Conservation (phyloP, 306 rosid genomes). For the Cucumis cinereus region DNA sequence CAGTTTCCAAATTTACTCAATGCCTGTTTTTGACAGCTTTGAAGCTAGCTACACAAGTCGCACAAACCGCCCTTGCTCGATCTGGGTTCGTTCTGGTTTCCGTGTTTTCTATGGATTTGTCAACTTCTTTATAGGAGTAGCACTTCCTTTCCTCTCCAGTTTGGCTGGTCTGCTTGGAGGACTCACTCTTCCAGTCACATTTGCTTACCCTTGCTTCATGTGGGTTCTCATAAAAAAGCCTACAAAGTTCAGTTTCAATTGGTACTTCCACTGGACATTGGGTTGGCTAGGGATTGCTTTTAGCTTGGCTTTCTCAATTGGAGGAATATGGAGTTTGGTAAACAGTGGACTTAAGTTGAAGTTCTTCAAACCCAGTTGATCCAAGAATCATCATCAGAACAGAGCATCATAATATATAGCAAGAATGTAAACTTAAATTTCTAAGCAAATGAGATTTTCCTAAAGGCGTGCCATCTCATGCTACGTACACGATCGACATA, state of each 20-base stretch:
- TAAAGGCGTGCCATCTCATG: background rate
- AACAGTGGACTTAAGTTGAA: conserved; percentile 83
- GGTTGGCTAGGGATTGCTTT: conserved; percentile 92
- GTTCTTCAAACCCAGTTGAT: conserved; percentile 76
- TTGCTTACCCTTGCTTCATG: conserved; percentile 99
- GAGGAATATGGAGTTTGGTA: conserved; percentile 98
- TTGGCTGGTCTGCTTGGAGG: conserved; percentile 95
- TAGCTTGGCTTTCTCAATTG: conserved; percentile 85
- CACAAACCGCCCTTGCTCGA: conserved; percentile 88
- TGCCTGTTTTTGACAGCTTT: conserved; percentile 97
- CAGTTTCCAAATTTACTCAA: conserved; percentile 94
- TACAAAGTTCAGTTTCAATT: conserved; percentile 70
- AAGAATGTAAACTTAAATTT: background rate
- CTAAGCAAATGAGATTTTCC: background rate
- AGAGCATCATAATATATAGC: background rate
- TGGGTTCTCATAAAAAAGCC: conserved; percentile 97
- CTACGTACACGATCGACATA: background rate
- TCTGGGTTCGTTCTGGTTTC: conserved; percentile 94
- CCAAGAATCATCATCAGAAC: conserved; percentile 2
- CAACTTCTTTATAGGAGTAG: conserved; percentile 87
- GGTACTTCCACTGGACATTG: conserved; percentile 88
- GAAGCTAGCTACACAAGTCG: conserved; percentile 98
- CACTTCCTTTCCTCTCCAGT: conserved; percentile 96
- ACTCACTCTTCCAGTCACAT: conserved; percentile 93
- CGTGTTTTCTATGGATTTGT: conserved; percentile 78